Evolutionary conservation across 495 filamentous ascomycete species (phyloP).

Genomic region (Astrothelium macrocarpum): DNA sequence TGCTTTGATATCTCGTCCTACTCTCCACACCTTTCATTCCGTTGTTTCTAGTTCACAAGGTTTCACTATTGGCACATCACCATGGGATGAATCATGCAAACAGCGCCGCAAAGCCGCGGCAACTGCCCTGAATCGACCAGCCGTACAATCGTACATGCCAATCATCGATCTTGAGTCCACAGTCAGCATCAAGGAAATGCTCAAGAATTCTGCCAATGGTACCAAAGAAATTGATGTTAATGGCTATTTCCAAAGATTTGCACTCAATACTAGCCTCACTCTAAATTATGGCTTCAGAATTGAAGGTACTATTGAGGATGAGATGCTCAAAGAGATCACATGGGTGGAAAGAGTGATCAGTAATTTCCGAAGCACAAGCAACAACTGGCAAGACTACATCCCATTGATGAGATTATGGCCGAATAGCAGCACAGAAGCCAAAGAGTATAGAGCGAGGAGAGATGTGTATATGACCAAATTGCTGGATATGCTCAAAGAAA

Average conservation of each 20-base stretch:
- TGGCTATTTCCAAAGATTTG: slow-evolving; percentile 56
- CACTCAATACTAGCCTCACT: slow-evolving; percentile 56
- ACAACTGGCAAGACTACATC: slow-evolving; percentile 66
- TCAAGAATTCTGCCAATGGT: slow-evolving; percentile 45
- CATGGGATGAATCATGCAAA: slow-evolving; percentile 69
- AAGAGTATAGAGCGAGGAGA: slow-evolving; percentile 44
- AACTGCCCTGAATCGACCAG: slow-evolving; percentile 57
- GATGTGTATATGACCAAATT: slow-evolving; percentile 51
- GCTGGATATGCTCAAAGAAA: slow-evolving; percentile 49
- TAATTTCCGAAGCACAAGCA: slow-evolving; percentile 56
- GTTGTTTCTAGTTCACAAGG: slow-evolving; percentile 61
- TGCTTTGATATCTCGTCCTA: slow-evolving; percentile 60
- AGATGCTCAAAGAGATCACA: slow-evolving; percentile 51
- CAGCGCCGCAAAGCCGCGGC: slow-evolving; percentile 59
- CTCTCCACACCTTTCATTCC: slow-evolving; percentile 61
- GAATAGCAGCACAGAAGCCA: slow-evolving; percentile 43
- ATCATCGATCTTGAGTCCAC: slow-evolving; percentile 61
- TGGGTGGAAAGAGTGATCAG: slow-evolving; percentile 53
- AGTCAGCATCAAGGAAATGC: slow-evolving; percentile 54
- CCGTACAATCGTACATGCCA: slow-evolving; percentile 58
- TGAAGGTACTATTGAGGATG: slow-evolving; percentile 47
- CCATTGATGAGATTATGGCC: slow-evolving; percentile 50
- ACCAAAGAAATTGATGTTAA: slow-evolving; percentile 51
- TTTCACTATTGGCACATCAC: slow-evolving; percentile 64
- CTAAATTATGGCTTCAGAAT: slow-evolving; percentile 59